Percentiles rank a stretch among this genome's conserved stretches.
phyloP scores from a whole-genome alignment of 2,329 filamentous ascomycete species.

The Hypoxylon sp. region DNA sequence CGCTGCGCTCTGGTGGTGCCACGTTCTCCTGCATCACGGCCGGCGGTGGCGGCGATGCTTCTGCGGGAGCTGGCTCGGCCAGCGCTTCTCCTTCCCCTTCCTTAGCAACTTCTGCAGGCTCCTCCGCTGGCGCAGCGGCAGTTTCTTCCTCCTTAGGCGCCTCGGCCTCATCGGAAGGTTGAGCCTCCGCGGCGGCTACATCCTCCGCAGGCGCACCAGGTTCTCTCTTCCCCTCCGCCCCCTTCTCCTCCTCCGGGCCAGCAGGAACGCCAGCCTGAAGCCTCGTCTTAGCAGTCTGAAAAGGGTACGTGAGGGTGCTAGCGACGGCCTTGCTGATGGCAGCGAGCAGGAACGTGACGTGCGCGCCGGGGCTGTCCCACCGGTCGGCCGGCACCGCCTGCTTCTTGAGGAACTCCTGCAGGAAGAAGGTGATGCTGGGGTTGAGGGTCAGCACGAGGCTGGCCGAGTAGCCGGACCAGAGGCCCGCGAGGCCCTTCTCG shows the following conservation, averaged over 20 bases:
- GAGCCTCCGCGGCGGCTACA: neutral
- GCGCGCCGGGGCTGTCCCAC: slow-evolving; percentile 44
- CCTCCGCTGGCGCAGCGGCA: neutral
- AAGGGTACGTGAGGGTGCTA: slow-evolving; percentile 81
- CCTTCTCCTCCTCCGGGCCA: slow-evolving; percentile 37
- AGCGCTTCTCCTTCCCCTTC: slow-evolving; percentile 19
- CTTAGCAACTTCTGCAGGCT: neutral
- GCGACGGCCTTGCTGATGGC: slow-evolving; percentile 82
- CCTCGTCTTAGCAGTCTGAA: slow-evolving; percentile 83
- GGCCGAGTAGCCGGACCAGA: slow-evolving; percentile 90
- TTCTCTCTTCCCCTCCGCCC: neutral
- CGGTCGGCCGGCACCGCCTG: slow-evolving; percentile 60
- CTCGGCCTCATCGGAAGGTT: neutral
- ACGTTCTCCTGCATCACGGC: neutral
- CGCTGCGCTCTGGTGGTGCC: slow-evolving; percentile 28
- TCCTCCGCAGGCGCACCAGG: neutral
- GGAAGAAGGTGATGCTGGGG: slow-evolving; percentile 83
- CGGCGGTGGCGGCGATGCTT: neutral
- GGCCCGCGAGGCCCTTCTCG: slow-evolving; percentile 76
- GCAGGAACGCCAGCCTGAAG: slow-evolving; percentile 67
- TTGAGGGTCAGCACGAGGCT: slow-evolving; percentile 83
- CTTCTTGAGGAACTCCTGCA: slow-evolving; percentile 76
- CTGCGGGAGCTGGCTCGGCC: neutral
- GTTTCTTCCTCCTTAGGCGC: neutral
- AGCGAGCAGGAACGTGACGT: slow-evolving; percentile 61